These are phyloP conservation scores for Durusdinium trenchii DNA, from an alignment of 73 alveolate species.

Conservation along the genomic window DNA sequence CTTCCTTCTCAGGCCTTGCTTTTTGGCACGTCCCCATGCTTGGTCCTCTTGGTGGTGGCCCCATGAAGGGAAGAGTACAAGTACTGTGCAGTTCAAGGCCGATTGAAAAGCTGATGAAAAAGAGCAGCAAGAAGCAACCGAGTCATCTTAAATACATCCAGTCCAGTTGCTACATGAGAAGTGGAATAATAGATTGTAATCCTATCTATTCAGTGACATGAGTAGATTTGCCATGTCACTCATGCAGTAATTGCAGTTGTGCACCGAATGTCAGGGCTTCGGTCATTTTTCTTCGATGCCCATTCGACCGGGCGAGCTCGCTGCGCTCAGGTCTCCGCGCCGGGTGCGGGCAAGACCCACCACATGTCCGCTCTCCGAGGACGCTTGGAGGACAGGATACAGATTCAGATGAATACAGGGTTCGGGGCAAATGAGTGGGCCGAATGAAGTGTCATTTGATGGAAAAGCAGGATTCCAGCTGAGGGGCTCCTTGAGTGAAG, in stretches of 20 bases:
- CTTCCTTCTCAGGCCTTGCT: conserved; percentile 66
- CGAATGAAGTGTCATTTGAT: not conserved
- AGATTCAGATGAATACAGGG: not conserved
- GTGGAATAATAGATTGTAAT: too few relatives aligned
- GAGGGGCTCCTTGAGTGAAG: not conserved
- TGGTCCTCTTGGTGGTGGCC: conserved; percentile 52
- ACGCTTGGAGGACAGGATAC: conserved; percentile 34
- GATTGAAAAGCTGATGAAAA: too few relatives aligned
- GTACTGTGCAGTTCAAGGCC: too few relatives aligned
- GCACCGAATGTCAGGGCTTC: not conserved
- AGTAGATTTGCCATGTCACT: too few relatives aligned
- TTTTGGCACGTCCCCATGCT: conserved; percentile 40
- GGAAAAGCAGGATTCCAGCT: not conserved
- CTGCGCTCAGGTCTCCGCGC: conserved; percentile 54
- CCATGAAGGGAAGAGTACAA: too few relatives aligned
- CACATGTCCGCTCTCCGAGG: conserved; percentile 91
- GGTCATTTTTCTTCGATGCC: not conserved
- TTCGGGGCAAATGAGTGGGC: not conserved
- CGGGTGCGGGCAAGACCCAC: conserved; percentile 89
- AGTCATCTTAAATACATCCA: too few relatives aligned
- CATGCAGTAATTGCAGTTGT: too few relatives aligned
- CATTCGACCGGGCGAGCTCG: not conserved
- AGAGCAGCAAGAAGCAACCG: too few relatives aligned
- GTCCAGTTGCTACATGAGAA: too few relatives aligned
- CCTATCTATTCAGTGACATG: too few relatives aligned